Evolutionary conservation across 768 basidiomycete genomes (phyloP).

Genomic region (Mycena pura): DNA sequence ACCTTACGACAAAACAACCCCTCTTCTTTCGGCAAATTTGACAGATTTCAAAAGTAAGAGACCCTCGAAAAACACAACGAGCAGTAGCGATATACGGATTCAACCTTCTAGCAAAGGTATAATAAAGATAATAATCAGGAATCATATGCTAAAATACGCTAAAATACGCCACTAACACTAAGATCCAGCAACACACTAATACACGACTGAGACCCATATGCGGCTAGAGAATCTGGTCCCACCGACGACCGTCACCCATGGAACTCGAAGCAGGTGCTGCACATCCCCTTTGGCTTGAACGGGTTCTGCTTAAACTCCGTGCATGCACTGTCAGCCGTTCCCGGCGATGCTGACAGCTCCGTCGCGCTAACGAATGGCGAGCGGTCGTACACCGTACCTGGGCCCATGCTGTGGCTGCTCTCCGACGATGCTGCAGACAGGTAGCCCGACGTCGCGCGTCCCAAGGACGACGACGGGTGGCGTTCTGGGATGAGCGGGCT

Average conservation of each 20-base stretch:
- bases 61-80: background rate
- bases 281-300: conserved; percentile 69
- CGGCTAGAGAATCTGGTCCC: no score
- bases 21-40: no score
- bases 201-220: no score
- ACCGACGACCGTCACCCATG: conserved; percentile 39
- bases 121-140: background rate
- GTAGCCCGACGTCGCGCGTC: conserved; percentile 26
- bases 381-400: conserved; percentile 43
- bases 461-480: conserved; percentile 29
- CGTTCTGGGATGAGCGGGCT: conserved; percentile 59
- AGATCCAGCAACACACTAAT: no score
- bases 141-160: no score
- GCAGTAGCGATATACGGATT: background rate
- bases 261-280: conserved; percentile 69
- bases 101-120: background rate
- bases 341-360: conserved; percentile 45
- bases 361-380: conserved; percentile 73
- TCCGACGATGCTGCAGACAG: conserved; percentile 42
- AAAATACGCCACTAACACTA: no score
- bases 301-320: conserved; percentile 68
- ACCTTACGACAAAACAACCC: no score
- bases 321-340: conserved; percentile 44
- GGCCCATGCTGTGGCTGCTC: conserved; percentile 33
- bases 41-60: no score